Conservation (phyloP, 495 filamentous ascomycete genomes). For the Glarea lozoyensis region DNA sequence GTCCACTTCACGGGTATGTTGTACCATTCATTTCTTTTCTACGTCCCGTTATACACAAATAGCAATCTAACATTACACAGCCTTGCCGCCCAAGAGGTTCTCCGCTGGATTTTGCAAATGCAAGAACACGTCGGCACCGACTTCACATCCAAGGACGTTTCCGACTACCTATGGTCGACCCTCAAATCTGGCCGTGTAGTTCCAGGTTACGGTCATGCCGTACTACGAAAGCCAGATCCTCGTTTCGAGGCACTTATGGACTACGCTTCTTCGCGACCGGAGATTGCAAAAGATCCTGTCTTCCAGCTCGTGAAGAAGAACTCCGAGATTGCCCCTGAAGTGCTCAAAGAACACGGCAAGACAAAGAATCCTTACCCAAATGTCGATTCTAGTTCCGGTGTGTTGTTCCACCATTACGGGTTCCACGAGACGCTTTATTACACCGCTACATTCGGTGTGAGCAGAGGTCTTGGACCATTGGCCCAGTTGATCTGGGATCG, state of each 20-base stretch:
- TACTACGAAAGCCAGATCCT: conserved; percentile 93
- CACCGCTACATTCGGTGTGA: conserved; percentile 93
- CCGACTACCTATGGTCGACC: conserved; percentile 83
- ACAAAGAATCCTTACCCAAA: conserved; percentile 99
- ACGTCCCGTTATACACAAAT: no score
- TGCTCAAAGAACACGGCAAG: conserved; percentile 91
- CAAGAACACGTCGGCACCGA: conserved; percentile 71
- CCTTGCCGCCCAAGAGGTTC: conserved; percentile 92
- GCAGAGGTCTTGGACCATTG: conserved; percentile 80
- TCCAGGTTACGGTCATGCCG: conserved; percentile 96
- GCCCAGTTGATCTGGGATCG: conserved; percentile 96
- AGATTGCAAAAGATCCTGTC: conserved; percentile 78
- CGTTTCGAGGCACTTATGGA: conserved; percentile 95
- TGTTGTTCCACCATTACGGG: conserved; percentile 93
- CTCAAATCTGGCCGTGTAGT: conserved; percentile 92
- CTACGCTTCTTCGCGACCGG: conserved; percentile 75
- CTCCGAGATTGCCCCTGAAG: conserved; percentile 64
- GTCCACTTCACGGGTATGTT: conserved; percentile 76
- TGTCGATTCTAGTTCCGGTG: conserved; percentile 84
- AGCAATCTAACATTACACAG: conserved; percentile 23
- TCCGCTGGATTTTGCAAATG: conserved; percentile 94
- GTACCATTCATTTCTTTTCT: neutral
- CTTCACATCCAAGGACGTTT: conserved; percentile 71
- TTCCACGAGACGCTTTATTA: conserved; percentile 97
- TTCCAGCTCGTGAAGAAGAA: conserved; percentile 92